Percentiles rank a stretch among this genome's conserved stretches.
Conservation (phyloP, 306 rosid species). For the Lathyrus sativus region DNA sequence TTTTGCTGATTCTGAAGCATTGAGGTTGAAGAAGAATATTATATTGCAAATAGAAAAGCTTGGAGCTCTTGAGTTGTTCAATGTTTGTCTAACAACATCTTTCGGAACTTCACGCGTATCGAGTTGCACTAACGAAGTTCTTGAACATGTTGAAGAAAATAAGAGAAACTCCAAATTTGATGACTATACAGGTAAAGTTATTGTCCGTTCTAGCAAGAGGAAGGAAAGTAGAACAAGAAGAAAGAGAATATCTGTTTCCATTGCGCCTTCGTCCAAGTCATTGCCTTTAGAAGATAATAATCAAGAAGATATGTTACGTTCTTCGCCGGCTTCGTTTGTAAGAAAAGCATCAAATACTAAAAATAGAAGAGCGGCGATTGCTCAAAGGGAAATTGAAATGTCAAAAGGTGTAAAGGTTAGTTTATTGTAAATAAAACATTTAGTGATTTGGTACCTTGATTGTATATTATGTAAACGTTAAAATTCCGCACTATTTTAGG, state of each 20-base stretch:
- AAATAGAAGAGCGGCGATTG: slow-evolving; percentile 48
- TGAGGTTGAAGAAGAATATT: slow-evolving; percentile 65
- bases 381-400: slow-evolving; percentile 77
- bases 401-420: slow-evolving; percentile 76
- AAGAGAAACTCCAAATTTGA: slow-evolving; percentile 39
- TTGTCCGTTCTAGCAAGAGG: slow-evolving; percentile 61
- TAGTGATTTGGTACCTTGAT: slow-evolving; percentile 3
- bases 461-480: background rate
- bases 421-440: slow-evolving; percentile 26
- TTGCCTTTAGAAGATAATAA: slow-evolving; percentile 39
- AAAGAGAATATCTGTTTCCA: slow-evolving; percentile 35
- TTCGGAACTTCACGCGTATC: slow-evolving; percentile 45
- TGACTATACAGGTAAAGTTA: slow-evolving; percentile 27
- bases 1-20: slow-evolving; percentile 63
- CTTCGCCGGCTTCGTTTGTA: slow-evolving; percentile 41
- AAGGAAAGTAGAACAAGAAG: slow-evolving; percentile 56
- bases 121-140: slow-evolving; percentile 32
- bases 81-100: slow-evolving; percentile 58
- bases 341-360: slow-evolving; percentile 51
- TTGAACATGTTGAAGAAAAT: slow-evolving; percentile 38
- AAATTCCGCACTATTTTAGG: slow-evolving; percentile 44
- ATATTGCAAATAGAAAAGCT: slow-evolving; percentile 65
- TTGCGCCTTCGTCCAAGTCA: slow-evolving; percentile 33
- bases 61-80: slow-evolving; percentile 71
- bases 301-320: slow-evolving; percentile 35